phyloP scores from a whole-genome alignment of 495 filamentous ascomycete species.

The Penicillium maclennaniae region DNA sequence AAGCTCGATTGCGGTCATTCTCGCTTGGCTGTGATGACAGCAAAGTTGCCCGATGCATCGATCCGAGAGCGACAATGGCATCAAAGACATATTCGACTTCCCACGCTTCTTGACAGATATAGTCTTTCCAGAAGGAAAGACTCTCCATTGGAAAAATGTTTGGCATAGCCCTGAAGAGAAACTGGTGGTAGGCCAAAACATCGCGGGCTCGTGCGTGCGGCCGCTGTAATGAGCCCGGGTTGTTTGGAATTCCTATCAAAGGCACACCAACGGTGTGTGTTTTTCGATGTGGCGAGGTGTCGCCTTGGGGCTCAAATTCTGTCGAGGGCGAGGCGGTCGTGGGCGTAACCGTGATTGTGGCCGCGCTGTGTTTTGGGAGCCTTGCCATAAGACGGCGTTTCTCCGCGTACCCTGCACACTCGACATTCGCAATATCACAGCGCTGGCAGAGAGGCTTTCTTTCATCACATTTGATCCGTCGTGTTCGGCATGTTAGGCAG shows the following conservation, averaged over 20 bases:
- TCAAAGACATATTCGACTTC: conserved; percentile 8
- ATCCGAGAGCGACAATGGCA: conserved; percentile 7
- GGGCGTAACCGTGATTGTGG: background rate
- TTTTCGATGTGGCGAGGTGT: background rate
- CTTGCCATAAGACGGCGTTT: background rate
- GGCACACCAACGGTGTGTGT: background rate
- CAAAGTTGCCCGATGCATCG: conserved; percentile 10
- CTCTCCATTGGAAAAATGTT: conserved; percentile 1
- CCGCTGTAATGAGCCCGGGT: conserved; percentile 6
- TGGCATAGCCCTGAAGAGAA: conserved; percentile 2
- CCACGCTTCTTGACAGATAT: conserved; percentile 10
- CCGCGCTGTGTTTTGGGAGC: background rate
- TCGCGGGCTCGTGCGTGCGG: conserved; percentile 9
- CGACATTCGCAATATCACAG: conserved; percentile 7
- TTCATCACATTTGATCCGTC: conserved; percentile 11
- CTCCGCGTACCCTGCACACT: conserved; percentile 8
- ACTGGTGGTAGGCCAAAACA: conserved; percentile 9
- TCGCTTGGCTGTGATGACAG: conserved; percentile 1
- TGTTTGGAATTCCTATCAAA: conserved; percentile 5
- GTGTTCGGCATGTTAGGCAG: conserved; percentile 10
- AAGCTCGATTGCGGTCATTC: conserved; percentile 3
- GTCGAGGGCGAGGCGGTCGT: background rate
- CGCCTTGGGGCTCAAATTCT: background rate
- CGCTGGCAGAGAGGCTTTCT: conserved; percentile 9
- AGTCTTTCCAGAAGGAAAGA: conserved; percentile 7